Evolutionary conservation across 2,329 filamentous ascomycete species (phyloP).

Genomic region (Raffaelea albimanens): DNA sequence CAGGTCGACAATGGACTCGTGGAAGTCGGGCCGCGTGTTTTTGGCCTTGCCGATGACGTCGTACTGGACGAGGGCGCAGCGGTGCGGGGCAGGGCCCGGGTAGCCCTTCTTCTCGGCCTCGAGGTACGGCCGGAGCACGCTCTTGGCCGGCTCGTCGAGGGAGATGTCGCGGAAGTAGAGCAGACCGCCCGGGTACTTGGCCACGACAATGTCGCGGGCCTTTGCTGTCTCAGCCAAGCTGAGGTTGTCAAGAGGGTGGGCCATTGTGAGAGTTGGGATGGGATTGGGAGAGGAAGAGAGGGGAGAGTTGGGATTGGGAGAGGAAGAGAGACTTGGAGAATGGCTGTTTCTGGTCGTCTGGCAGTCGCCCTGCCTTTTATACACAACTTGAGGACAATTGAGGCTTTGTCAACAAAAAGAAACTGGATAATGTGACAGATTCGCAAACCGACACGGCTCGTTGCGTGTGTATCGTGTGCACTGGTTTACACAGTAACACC

Average conservation of each 20-base stretch:
- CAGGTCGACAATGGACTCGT: constrained; percentile 14
- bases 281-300: too few species aligned
- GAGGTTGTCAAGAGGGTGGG: neutral
- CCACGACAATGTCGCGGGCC: neutral
- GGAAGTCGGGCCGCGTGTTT: neutral
- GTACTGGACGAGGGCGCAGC: constrained; percentile 27
- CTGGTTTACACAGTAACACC: too few species aligned
- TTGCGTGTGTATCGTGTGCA: too few species aligned
- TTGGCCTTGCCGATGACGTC: constrained; percentile 22
- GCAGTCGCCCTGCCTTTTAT: too few species aligned
- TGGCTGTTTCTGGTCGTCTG: too few species aligned
- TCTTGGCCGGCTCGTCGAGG: constrained; percentile 38
- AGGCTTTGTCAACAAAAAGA: too few species aligned
- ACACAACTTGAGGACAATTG: too few species aligned
- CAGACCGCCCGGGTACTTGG: constrained; percentile 12
- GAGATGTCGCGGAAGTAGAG: constrained; percentile 39
- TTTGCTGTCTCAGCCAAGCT: neutral
- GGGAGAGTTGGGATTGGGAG: too few species aligned
- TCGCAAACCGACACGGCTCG: too few species aligned
- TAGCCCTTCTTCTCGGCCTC: constrained; percentile 26
- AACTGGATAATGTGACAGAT: too few species aligned
- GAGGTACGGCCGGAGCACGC: constrained; percentile 33
- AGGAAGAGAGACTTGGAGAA: too few species aligned
- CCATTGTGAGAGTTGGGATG: neutral
- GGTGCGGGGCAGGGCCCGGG: constrained; percentile 13